Evolutionary conservation across 345 rosid genomes (phyloP).

Genomic region (Cardiospermum halicacabum): DNA sequence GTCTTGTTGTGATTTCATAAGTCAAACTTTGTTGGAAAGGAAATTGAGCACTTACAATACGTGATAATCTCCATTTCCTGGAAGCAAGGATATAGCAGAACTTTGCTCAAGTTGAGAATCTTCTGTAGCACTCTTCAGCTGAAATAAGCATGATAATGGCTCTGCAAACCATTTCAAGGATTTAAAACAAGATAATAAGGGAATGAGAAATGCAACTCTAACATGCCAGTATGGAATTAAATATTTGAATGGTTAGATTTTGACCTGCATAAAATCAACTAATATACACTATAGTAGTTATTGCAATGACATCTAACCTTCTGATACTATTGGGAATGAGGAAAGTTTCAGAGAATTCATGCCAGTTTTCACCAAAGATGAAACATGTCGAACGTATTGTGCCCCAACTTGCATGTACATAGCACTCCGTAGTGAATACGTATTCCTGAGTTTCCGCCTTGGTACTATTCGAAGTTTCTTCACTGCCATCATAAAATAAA

Average conservation of each 20-base stretch:
- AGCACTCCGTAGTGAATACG: constrained; percentile 66
- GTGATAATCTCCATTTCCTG: constrained; percentile 90
- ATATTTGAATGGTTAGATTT: background rate
- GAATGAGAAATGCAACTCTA: background rate
- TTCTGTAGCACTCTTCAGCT: constrained; percentile 70
- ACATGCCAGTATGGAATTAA: too few relatives aligned
- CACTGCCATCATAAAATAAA: constrained; percentile 48
- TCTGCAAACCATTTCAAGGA: constrained; percentile 36
- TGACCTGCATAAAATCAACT: background rate
- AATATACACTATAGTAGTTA: background rate
- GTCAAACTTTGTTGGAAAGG: constrained; percentile 7
- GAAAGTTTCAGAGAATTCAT: constrained; percentile 69
- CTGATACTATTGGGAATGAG: constrained; percentile 54
- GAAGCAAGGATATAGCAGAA: constrained; percentile 61
- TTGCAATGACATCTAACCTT: constrained; percentile 48
- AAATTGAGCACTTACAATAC: constrained; percentile 59
- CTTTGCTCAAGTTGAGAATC: constrained; percentile 48
- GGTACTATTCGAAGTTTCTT: constrained; percentile 70
- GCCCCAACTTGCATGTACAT: constrained; percentile 70
- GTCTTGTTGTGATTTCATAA: background rate
- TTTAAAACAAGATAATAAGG: background rate
- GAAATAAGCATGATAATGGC: constrained; percentile 70
- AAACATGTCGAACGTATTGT: constrained; percentile 66
- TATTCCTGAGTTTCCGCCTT: constrained; percentile 64
- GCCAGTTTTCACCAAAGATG: constrained; percentile 77